A percentile compares a stretch with the other conserved stretches of the same genome.
These are phyloP conservation scores for Patellifolia procumbens DNA, from an alignment of 179 eudicot species.

Conservation along the genomic window DNA sequence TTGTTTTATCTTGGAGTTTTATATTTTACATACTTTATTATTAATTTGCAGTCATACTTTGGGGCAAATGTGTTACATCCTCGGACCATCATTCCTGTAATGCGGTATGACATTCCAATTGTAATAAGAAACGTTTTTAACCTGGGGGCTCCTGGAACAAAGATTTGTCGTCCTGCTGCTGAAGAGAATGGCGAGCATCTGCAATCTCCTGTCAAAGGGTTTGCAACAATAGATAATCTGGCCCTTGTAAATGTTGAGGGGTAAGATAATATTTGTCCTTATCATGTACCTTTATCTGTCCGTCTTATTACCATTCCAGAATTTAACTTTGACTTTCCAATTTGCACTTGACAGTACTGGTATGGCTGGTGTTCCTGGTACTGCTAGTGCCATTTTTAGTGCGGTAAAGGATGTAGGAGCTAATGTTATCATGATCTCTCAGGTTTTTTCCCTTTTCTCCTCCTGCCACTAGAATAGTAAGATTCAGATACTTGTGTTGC, in stretches of 20 bases:
- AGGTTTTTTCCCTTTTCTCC: conserved; percentile 48
- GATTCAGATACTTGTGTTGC: conserved; percentile 4
- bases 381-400: conserved; percentile 87
- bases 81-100: conserved; percentile 95
- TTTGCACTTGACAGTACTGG: conserved; percentile 71
- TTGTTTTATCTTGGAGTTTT: background rate
- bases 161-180: conserved; percentile 60
- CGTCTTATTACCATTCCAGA: conserved; percentile 6
- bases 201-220: conserved; percentile 88
- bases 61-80: conserved; percentile 99
- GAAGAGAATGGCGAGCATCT: conserved; percentile 44
- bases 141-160: conserved; percentile 91
- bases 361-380: conserved; percentile 99
- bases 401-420: conserved; percentile 98
- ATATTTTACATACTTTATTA: conserved; percentile 17
- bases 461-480: background rate
- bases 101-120: conserved; percentile 90
- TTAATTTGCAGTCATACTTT: conserved; percentile 86
- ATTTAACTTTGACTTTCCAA: conserved; percentile 23
- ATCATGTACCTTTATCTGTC: background rate
- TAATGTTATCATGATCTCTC: conserved; percentile 98
- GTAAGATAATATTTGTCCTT: conserved; percentile 43
- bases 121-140: conserved; percentile 96
- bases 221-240: conserved; percentile 96
- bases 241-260: conserved; percentile 99